Base-by-base conservation (phyloP, 768 basidiomycete genomes). In the Russula emetica region DNA sequence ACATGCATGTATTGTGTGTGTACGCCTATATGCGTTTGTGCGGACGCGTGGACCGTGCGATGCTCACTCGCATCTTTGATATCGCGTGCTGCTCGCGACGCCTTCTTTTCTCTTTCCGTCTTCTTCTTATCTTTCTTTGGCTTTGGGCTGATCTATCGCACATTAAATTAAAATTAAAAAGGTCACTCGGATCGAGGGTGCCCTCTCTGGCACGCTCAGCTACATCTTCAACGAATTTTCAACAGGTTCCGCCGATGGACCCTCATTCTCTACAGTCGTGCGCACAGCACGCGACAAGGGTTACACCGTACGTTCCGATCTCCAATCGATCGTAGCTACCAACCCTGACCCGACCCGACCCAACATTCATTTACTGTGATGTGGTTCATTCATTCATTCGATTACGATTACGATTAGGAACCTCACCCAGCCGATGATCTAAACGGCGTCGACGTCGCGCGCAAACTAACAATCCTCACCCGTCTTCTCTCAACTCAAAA, bases 151-250 rank as follows among this genome's bases (percentile, higher is more conserved):
- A 56, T 56, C 42, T 30, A 32, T 32, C 8, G 42, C 16, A 13
- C n/a, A 20, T 22, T 16, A 42, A 42, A 36, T 32, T 24, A 2
- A 5, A n/a, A 8, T 16, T 24, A 38, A 36, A 64, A n/a, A 91
- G 88, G 78, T 96, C 66, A 77, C 80, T 70, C 96, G 92, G 79
- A 92, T 98, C 68, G 97, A 99, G 75, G 97, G 97, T 44, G 97
- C 98, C 24, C 92, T 99, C 75, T 94, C 92, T 5, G 97, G 97
- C 10, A 99, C 97, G 3, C 85, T 99, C 81, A 93, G 90, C 73
- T 99, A 98, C 78, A 98, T 99, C 77, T 99, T 99, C 82, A 98
- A 98, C 78, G 86, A 94, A 66, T 92, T 94, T 78, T 87, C 91
- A 2, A 87, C 85, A 5, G 85, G 84, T 1, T 80, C 82, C 52